phyloP scores from a whole-genome alignment of 371 early-diverging fungal genomes.

The Mortierella sp. region DNA sequence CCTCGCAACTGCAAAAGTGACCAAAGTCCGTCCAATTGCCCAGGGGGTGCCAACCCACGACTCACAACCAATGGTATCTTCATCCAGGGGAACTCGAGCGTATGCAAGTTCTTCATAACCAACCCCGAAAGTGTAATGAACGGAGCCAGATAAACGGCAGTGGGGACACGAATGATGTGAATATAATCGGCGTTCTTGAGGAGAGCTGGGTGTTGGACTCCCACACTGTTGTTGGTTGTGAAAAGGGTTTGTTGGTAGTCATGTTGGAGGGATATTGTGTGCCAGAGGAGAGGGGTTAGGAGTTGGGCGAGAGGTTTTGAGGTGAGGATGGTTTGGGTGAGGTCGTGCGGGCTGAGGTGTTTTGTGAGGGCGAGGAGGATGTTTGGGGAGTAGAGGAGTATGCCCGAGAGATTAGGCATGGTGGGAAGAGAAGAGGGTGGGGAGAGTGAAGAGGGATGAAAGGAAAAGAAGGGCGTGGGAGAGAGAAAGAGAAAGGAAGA shows the following conservation, averaged over 20 bases:
- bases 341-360: constrained; percentile 16
- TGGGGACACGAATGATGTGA: background rate
- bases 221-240: background rate
- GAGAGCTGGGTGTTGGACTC: background rate
- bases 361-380: background rate
- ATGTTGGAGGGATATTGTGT: background rate
- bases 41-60: background rate
- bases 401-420: background rate
- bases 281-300: constrained; percentile 23
- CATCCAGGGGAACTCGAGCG: constrained; percentile 3
- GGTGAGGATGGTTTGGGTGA: constrained; percentile 13
- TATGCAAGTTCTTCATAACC: background rate
- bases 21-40: background rate
- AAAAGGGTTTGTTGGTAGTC: background rate
- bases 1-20: background rate
- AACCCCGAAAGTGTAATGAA: background rate
- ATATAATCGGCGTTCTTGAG: background rate
- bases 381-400: background rate
- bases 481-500: background rate
- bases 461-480: background rate
- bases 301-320: background rate
- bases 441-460: background rate
- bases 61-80: background rate
- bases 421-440: background rate
- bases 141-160: background rate